Conservation (phyloP, 2,329 filamentous ascomycete species). For the Acrodontium crateriforme region DNA sequence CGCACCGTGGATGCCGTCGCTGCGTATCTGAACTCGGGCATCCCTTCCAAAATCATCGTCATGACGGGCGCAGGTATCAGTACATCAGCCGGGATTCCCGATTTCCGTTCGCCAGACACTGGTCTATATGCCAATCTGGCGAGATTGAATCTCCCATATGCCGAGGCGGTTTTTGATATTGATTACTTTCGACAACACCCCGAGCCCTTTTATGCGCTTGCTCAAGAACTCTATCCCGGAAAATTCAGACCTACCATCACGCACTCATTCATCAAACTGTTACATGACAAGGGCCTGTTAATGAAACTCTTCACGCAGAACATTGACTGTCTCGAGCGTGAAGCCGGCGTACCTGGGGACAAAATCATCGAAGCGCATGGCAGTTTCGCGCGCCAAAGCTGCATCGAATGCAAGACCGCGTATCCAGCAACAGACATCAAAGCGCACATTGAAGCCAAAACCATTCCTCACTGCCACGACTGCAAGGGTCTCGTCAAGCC, state of each 20-base stretch:
- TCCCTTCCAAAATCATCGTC: slow-evolving; percentile 60
- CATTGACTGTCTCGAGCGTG: slow-evolving; percentile 86
- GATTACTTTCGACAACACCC: slow-evolving; percentile 75
- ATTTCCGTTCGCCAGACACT: slow-evolving; percentile 86
- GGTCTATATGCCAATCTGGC: slow-evolving; percentile 89
- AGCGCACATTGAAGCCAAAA: slow-evolving; percentile 48
- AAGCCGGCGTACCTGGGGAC: slow-evolving; percentile 67
- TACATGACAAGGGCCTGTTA: slow-evolving; percentile 65
- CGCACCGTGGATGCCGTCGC: slow-evolving; percentile 63
- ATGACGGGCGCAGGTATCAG: slow-evolving; percentile 87
- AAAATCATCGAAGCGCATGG: slow-evolving; percentile 89
- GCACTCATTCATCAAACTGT: slow-evolving; percentile 74
- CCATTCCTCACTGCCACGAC: slow-evolving; percentile 55
- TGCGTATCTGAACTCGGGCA: slow-evolving; percentile 60
- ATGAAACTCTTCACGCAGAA: slow-evolving; percentile 92
- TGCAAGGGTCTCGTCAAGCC: slow-evolving; percentile 81
- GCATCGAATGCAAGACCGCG: slow-evolving; percentile 67
- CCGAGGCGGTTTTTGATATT: slow-evolving; percentile 91
- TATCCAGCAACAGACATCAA: slow-evolving; percentile 67
- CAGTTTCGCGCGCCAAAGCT: slow-evolving; percentile 81
- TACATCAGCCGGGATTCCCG: slow-evolving; percentile 62
- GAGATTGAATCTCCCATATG: slow-evolving; percentile 69
- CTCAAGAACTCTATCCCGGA: slow-evolving; percentile 83
- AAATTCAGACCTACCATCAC: slow-evolving; percentile 78
- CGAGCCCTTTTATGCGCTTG: slow-evolving; percentile 80